phyloP scores from a whole-genome alignment of 805 yeast genomes.

The Hanseniaspora mollemarum region DNA sequence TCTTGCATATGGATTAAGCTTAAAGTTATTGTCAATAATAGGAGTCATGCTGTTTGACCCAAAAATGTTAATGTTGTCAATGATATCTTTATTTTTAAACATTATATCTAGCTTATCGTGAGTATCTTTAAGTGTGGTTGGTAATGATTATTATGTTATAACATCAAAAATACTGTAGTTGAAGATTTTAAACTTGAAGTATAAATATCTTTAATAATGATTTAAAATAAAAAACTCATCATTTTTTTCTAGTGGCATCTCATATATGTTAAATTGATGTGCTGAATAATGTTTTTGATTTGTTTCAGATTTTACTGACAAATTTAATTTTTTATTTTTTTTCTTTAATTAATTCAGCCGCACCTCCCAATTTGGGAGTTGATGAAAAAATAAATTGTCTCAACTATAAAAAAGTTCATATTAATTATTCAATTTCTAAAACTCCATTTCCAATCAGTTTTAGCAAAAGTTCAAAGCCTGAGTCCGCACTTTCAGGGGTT shows the following conservation, averaged over 20 bases:
- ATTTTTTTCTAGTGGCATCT: no score
- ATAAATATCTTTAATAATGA: no score
- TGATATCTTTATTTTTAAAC: conserved; percentile 25
- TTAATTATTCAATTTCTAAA: conserved; percentile 40
- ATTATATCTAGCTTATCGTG: no score
- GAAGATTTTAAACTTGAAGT: no score
- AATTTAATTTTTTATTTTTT: neutral
- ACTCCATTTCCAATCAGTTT: conserved; percentile 86
- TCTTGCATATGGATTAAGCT: conserved; percentile 34
- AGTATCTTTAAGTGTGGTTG: no score
- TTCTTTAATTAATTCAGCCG: neutral
- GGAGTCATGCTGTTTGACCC: conserved; percentile 26
- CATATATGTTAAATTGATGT: no score
- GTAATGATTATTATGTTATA: no score
- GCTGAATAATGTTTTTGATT: conserved; percentile 3
- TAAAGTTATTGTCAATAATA: conserved; percentile 16
- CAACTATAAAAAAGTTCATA: no score
- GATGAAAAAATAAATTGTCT: no score
- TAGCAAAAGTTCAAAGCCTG: conserved; percentile 57
- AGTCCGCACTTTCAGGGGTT: conserved; percentile 3
- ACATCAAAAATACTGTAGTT: no score
- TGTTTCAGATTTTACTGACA: no score
- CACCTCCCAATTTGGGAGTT: neutral
- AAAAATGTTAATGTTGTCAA: conserved; percentile 23
- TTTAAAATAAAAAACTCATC: no score